Evolutionary conservation across 176 grass and related monocot genomes (phyloP).

Genomic region (Ampelocalamus luodianensis): DNA sequence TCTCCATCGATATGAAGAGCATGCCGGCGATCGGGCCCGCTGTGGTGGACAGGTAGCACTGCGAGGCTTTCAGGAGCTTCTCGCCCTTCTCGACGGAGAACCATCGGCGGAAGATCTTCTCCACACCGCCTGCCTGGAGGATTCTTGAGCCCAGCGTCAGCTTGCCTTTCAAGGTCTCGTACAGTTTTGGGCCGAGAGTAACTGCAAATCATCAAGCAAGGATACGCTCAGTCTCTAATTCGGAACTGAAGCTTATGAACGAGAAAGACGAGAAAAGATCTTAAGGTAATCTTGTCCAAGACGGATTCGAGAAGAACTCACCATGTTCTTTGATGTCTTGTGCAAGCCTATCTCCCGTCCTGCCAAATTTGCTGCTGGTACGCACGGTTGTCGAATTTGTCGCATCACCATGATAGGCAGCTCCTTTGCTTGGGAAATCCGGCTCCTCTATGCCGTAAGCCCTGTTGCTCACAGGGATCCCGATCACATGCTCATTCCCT

Average conservation of each 20-base stretch:
- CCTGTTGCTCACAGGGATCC: conserved; percentile 69
- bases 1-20: conserved; percentile 72
- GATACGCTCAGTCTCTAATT: conserved; percentile 1
- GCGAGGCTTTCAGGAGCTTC: conserved; percentile 69
- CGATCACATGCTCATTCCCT: conserved; percentile 65
- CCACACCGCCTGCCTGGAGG: conserved; percentile 78
- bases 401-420: conserved; percentile 19
- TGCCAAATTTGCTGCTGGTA: conserved; percentile 46
- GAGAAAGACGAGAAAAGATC: not conserved
- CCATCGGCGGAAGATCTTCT: conserved; percentile 72
- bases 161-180: conserved; percentile 86
- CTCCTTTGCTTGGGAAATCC: conserved; percentile 39
- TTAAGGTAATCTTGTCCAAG: not conserved
- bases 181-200: conserved; percentile 66
- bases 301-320: conserved; percentile 13
- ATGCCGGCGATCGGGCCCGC: conserved; percentile 75
- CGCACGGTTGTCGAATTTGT: conserved; percentile 28
- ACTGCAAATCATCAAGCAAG: conserved; percentile 35
- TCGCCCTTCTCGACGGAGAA: conserved; percentile 60
- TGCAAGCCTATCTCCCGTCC: conserved; percentile 53
- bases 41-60: conserved; percentile 84
- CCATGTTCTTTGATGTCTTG: conserved; percentile 83
- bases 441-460: conserved; percentile 68
- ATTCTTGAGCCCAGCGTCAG: conserved; percentile 68
- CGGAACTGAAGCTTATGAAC: not conserved